phyloP scores from a whole-genome alignment of 2,329 filamentous ascomycete species.

The Trichoderma sp. region DNA sequence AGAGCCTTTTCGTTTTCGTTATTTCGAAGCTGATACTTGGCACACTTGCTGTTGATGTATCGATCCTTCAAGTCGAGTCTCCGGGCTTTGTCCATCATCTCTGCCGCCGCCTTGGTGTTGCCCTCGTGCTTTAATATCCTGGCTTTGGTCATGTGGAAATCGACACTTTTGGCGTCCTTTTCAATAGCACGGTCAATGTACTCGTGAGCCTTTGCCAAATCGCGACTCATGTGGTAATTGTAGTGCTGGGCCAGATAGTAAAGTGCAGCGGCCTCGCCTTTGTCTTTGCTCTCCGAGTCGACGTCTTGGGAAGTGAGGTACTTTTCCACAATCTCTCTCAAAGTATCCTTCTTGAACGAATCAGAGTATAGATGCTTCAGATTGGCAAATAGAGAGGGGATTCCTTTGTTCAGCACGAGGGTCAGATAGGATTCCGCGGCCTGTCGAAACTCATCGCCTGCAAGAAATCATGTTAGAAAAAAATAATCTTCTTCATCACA shows the following conservation, averaged over 20 bases:
- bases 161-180: conserved; percentile 74
- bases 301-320: conserved; percentile 64
- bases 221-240: conserved; percentile 84
- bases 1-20: conserved; percentile 84
- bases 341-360: conserved; percentile 68
- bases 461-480: background rate
- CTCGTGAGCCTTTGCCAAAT: conserved; percentile 75
- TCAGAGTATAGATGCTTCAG: conserved; percentile 89
- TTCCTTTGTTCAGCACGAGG: conserved; percentile 84
- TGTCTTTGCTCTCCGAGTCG: conserved; percentile 45
- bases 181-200: conserved; percentile 82
- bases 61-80: conserved; percentile 84
- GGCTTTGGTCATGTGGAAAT: conserved; percentile 93
- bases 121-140: conserved; percentile 91
- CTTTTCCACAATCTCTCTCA: conserved; percentile 72
- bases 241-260: conserved; percentile 98
- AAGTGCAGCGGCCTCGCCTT: conserved; percentile 74
- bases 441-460: conserved; percentile 73
- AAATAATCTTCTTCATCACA: background rate
- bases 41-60: conserved; percentile 97
- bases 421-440: conserved; percentile 77
- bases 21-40: conserved; percentile 94
- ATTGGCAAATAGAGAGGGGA: conserved; percentile 95
- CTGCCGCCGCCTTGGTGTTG: conserved; percentile 72
- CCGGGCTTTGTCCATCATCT: conserved; percentile 84